Evolutionary conservation across 306 rosid species (phyloP).

Genomic region (Corylus avellana): DNA sequence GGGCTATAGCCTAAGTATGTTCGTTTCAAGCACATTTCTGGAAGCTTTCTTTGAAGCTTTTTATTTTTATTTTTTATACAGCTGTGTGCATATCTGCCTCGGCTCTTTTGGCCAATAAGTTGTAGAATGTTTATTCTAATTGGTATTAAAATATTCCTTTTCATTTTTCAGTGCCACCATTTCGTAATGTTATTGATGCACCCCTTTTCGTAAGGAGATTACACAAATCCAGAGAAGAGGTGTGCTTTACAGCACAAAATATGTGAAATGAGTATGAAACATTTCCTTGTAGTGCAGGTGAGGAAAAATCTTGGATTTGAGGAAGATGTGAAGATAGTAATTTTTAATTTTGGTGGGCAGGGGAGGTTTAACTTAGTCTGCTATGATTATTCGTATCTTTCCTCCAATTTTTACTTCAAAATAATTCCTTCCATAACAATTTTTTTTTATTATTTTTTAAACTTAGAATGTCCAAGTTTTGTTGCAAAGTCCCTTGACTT

Average conservation of each 20-base stretch:
- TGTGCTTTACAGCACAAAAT: conserved; percentile 6
- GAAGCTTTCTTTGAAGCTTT: no score
- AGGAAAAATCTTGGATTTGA: conserved; percentile 72
- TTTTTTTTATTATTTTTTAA: background rate
- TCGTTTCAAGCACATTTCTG: no score
- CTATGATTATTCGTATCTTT: no score
- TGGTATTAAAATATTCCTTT: conserved; percentile 16
- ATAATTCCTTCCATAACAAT: background rate
- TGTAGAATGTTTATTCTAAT: background rate
- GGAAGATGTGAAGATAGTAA: conserved; percentile 72
- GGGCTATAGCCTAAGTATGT: conserved; percentile 93
- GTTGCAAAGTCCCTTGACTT: no score
- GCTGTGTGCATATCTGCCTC: no score
- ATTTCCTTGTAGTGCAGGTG: conserved; percentile 54
- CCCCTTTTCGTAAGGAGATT: conserved; percentile 93
- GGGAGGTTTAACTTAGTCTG: conserved; percentile 17
- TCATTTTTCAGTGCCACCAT: conserved; percentile 79
- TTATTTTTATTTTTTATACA: no score
- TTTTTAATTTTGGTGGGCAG: conserved; percentile 98
- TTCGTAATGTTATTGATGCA: conserved; percentile 85
- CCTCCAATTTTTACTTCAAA: background rate
- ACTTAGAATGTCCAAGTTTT: no score
- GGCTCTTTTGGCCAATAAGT: no score
- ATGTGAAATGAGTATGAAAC: background rate
- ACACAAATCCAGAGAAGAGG: conserved; percentile 88